A percentile compares a stretch with the other conserved stretches of the same genome.
These are phyloP conservation scores for Benincasa hispida DNA, from an alignment of 306 rosid genomes.

Conservation along the genomic window DNA sequence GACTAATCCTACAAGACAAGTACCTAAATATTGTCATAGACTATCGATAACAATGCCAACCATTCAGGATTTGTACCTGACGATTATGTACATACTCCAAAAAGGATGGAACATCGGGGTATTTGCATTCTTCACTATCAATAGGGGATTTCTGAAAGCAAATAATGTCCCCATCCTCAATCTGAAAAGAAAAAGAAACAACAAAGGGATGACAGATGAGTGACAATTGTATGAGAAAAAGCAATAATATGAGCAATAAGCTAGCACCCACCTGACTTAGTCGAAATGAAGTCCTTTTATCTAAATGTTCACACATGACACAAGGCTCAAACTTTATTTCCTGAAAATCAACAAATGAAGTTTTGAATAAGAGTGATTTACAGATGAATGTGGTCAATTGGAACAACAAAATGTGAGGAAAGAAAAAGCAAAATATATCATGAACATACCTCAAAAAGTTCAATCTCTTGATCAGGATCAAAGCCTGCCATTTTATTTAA, in stretches of 20 bases:
- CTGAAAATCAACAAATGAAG: constrained; percentile 25
- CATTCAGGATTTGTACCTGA: constrained; percentile 34
- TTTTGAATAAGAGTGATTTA: not conserved
- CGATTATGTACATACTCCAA: constrained; percentile 90
- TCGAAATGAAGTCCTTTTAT: constrained; percentile 49
- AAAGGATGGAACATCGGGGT: constrained; percentile 71
- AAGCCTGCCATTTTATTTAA: constrained; percentile 79
- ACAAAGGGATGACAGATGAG: not conserved
- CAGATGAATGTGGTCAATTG: not conserved
- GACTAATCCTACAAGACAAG: not conserved
- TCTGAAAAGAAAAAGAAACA: constrained; percentile 26
- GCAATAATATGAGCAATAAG: not conserved
- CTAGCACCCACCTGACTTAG: constrained; percentile 45
- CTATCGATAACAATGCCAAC: not conserved
- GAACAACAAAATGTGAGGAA: not conserved
- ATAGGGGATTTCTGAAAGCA: constrained; percentile 62
- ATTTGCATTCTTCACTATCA: constrained; percentile 34
- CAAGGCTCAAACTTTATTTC: constrained; percentile 78
- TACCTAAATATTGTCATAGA: not conserved
- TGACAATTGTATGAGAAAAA: not conserved
- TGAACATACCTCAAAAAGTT: constrained; percentile 64
- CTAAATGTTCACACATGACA: constrained; percentile 74
- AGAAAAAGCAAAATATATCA: not conserved
- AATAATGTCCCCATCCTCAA: constrained; percentile 92
- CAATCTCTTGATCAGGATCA: constrained; percentile 59